Evolutionary conservation across 2,329 filamentous ascomycete species (phyloP), one percentile per base, ranked within the genome.

Genomic region (Fusarium sp.): DNA sequence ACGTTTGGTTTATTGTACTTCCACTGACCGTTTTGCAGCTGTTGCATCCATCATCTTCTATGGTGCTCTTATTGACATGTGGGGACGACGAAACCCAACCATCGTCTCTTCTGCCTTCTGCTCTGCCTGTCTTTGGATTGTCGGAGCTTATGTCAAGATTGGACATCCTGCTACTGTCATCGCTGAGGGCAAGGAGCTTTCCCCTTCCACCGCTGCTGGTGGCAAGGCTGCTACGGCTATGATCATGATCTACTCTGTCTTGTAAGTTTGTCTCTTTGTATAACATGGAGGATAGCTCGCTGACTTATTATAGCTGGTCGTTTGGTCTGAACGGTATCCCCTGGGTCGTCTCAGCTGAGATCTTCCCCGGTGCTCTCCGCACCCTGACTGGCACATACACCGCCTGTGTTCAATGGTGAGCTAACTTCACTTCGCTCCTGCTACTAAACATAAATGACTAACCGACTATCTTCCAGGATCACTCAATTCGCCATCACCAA

Each of bases 181-280:
- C 39, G 76, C 74, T 1, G 77, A 77, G 4, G 84, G 83, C 10
- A 74, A 77, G 14, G 72, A 81, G 3, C 76, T 79, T 8, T 81
- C 82, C 1, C 73, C 79, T 9, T 80, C 79, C 0, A 81, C 79
- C 0, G 73, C 74, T 6, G 81, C 80, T 5, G 84, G 83, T 57
- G 85, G 84, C 0, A 81, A 83, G 58, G 79, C 84, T 15, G 84
- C 85, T 10, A 86, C 84, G 31, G 84, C 84, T 4, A 84, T 83
- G 71, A 82, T 87, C 23, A 87, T 86, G 76, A 76, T 87, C 2
- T 87, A 86, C 64, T 84, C 80, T 2, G 79, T 85, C 42, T 85
- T 86, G n/a, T n/a, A n/a, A n/a, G n/a, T n/a, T n/a, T n/a, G n/a
- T n/a, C n/a, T n/a, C n/a, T n/a, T n/a, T n/a, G n/a, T n/a, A n/a